Evolutionary conservation across 1,284 basidiomycete genomes (phyloP).

Genomic region (Heliocybe sulcata): DNA sequence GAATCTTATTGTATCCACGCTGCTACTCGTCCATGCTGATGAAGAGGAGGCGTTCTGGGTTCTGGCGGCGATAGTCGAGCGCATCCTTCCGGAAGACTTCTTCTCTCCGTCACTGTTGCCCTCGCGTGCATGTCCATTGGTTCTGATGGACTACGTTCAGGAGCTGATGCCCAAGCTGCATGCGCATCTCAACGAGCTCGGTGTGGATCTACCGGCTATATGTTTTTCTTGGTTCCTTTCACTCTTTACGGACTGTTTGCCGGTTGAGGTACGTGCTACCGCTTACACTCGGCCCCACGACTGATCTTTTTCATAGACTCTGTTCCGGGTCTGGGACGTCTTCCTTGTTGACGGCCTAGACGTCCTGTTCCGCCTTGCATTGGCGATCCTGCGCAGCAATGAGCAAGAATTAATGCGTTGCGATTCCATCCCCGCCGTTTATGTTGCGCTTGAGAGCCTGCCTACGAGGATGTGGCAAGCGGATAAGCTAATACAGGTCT

Average conservation of each 20-base stretch:
- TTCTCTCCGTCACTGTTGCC: constrained; percentile 81
- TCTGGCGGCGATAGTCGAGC: constrained; percentile 83
- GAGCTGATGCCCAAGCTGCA: constrained; percentile 73
- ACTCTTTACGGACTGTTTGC: constrained; percentile 93
- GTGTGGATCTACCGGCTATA: constrained; percentile 88
- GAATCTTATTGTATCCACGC: constrained; percentile 92
- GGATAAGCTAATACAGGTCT: constrained; percentile 82
- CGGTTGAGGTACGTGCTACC: constrained; percentile 72
- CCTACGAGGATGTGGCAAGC: constrained; percentile 91
- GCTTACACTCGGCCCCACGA: constrained; percentile 2
- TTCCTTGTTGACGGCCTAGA: constrained; percentile 92
- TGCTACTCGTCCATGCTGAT: constrained; percentile 87
- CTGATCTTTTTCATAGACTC: constrained; percentile 40
- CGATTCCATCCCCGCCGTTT: constrained; percentile 80
- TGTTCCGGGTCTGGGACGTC: constrained; percentile 93
- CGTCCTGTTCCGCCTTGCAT: constrained; percentile 85
- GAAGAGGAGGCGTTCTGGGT: constrained; percentile 99
- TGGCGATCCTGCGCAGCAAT: constrained; percentile 81
- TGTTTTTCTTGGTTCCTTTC: constrained; percentile 99
- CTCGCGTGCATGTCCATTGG: constrained; percentile 89
- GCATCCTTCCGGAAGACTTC: constrained; percentile 77
- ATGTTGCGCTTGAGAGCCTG: constrained; percentile 78
- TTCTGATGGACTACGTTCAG: constrained; percentile 82
- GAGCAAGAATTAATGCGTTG: constrained; percentile 79
- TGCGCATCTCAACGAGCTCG: constrained; percentile 70